Base-by-base conservation (phyloP, 768 basidiomycete species). In the Boletus rubescentipes region DNA sequence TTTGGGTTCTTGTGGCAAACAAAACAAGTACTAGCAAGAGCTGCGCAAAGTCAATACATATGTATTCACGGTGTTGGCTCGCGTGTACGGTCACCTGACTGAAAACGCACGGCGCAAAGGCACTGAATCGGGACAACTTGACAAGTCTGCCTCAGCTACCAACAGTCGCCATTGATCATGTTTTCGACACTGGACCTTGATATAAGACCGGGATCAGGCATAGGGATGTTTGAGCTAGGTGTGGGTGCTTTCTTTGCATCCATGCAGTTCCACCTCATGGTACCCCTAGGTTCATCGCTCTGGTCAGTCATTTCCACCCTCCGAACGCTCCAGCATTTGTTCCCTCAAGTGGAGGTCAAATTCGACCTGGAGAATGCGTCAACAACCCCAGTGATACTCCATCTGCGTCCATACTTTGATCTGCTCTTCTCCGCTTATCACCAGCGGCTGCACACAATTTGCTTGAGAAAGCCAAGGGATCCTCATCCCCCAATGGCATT, bases 311-410 rank as follows among this genome's bases (percentile, higher is more conserved):
- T 93, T 39, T 86, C 90, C 56, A 74, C 79, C 47, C 74, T 93
- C 5, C 80, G 88, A 36, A 72, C 80, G 26, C 75, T 84, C 21
- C 84, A 83, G 47, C 82, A 89, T 57, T 71, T 78, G 40, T 92
- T 89, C 57, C 91, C 91, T 40, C 86, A 89, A 61, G 83, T 93
- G 49, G 89, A 92, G 58, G 76, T 93, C 67, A 91, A 91, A 72
- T 91, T 85, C 60, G 91, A 93, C 65, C 80, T 83, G 29, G 87
- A 89, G 61, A 71, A 84, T 30, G 79, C 87, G 14, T 75, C 81
- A 12, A 84, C 79, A 2, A 87, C 89, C 0, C 89, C 90, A 2
- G 76, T 93, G 21, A 79, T 93, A 62, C 72, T 93, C 0, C 89
- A 92, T 62, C 72, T 92, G 26, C 84, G 86, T 16, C 91, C 91